phyloP scores from a whole-genome alignment of 2,329 filamentous ascomycete genomes.

The Lomentospora prolificans region DNA sequence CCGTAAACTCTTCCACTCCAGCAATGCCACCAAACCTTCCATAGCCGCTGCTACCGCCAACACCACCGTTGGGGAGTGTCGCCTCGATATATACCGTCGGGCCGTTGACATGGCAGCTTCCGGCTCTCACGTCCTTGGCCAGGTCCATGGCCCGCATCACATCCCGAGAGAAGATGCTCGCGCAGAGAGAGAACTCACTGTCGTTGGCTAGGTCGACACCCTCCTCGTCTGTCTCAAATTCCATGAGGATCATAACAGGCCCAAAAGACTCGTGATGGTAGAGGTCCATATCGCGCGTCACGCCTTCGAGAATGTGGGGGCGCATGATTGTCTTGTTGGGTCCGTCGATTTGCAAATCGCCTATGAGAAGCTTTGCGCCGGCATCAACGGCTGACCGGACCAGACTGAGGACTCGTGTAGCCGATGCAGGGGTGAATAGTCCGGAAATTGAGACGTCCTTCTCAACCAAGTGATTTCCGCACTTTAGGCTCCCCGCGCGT shows the following conservation, averaged over 20 bases:
- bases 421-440: constrained; percentile 16
- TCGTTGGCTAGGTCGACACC: constrained; percentile 57
- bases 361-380: constrained; percentile 48
- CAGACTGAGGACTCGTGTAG: constrained; percentile 22
- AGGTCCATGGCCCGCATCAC: constrained; percentile 41
- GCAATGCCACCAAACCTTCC: constrained; percentile 29
- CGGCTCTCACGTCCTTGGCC: constrained; percentile 44
- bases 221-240: constrained; percentile 51
- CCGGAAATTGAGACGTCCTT: constrained; percentile 17
- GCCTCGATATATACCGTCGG: constrained; percentile 33
- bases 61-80: constrained; percentile 30
- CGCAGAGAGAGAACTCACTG: constrained; percentile 57
- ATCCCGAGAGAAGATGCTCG: constrained; percentile 55
- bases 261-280: constrained; percentile 59
- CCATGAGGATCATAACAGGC: constrained; percentile 50
- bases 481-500: constrained; percentile 16
- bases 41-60: constrained; percentile 30
- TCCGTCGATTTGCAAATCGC: constrained; percentile 26
- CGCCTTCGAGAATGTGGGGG: constrained; percentile 49
- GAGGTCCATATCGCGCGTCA: constrained; percentile 56
- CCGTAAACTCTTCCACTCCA: constrained; percentile 25
- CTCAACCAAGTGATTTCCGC: constrained; percentile 18
- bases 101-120: constrained; percentile 35
- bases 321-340: constrained; percentile 36
- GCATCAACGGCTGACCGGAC: constrained; percentile 44